Conservation (phyloP, 352 stramenopile genomes). For the Phytophthora kernoviae region DNA sequence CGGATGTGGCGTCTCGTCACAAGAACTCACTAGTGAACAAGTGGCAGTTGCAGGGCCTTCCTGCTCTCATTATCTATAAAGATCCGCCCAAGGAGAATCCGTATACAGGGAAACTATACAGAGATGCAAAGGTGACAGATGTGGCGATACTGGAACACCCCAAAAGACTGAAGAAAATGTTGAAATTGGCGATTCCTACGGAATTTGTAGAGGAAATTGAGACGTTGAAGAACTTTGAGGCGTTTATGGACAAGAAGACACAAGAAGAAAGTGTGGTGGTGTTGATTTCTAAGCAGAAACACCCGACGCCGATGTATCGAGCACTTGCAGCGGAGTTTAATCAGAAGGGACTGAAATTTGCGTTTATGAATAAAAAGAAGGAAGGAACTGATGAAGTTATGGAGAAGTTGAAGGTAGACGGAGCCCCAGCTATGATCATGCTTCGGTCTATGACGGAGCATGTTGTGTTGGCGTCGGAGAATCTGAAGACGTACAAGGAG, state of each 20-base stretch:
- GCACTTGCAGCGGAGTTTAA: constrained; percentile 66
- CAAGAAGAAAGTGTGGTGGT: constrained; percentile 38
- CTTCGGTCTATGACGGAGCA: constrained; percentile 43
- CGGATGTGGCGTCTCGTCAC: constrained; percentile 38
- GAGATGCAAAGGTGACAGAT: constrained; percentile 43
- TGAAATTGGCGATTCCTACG: constrained; percentile 64
- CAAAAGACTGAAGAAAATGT: constrained; percentile 60
- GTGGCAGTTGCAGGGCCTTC: constrained; percentile 54
- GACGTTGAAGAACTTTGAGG: constrained; percentile 28
- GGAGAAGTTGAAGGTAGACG: constrained; percentile 35
- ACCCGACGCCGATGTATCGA: constrained; percentile 61
- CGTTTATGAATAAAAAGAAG: constrained; percentile 51
- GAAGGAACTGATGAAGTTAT: constrained; percentile 37
- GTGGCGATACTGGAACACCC: constrained; percentile 45
- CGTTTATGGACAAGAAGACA: constrained; percentile 25
- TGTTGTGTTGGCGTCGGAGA: constrained; percentile 35
- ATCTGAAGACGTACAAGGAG: constrained; percentile 61
- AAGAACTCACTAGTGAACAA: constrained; percentile 49
- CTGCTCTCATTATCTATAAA: constrained; percentile 64
- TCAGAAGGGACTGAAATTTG: constrained; percentile 50
- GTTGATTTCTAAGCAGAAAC: constrained; percentile 68
- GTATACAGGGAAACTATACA: constrained; percentile 72
- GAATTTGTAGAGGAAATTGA: constrained; percentile 52
- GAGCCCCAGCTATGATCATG: constrained; percentile 53
- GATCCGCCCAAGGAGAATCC: constrained; percentile 72